Evolutionary conservation across 805 yeast species (phyloP).

Genomic region (Cyberlindnera xylosilytica): DNA sequence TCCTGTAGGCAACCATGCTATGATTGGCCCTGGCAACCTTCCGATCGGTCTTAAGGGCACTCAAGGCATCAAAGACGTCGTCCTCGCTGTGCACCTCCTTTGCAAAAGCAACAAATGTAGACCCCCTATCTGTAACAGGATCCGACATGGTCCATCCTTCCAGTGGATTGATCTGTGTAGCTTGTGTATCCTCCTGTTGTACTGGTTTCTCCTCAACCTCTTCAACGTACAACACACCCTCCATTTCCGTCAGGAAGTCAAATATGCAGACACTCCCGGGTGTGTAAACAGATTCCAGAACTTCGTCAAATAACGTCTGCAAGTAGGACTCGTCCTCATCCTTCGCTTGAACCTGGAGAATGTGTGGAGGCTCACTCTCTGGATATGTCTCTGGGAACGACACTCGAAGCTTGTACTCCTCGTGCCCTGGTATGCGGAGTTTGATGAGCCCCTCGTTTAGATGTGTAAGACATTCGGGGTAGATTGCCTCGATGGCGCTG

Average conservation of each 20-base stretch:
- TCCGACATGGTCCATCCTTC: conserved; percentile 77
- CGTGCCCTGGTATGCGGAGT: conserved; percentile 60
- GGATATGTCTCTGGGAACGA: conserved; percentile 78
- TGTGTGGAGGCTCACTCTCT: conserved; percentile 49
- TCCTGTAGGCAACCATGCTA: conserved; percentile 86
- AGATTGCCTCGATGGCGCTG: conserved; percentile 83
- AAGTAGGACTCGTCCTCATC: conserved; percentile 43
- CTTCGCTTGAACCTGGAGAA: conserved; percentile 49
- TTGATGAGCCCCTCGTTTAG: conserved; percentile 38
- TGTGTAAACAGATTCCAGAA: conserved; percentile 49
- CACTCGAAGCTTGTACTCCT: conserved; percentile 56
- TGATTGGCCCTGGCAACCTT: conserved; percentile 69
- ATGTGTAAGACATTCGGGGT: conserved; percentile 55
- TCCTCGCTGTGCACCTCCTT: conserved; percentile 58
- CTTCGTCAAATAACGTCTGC: conserved; percentile 44
- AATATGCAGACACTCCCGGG: conserved; percentile 74
- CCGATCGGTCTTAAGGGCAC: conserved; percentile 55
- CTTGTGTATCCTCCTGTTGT: neutral
- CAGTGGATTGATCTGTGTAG: conserved; percentile 40
- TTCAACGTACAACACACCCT: conserved; percentile 43
- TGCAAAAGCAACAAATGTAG: conserved; percentile 81
- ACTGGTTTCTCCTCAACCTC: conserved; percentile 19
- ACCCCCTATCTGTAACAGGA: conserved; percentile 77
- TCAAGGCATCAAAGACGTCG: conserved; percentile 57
- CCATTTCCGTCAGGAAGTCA: conserved; percentile 70